Percentiles rank a stretch among this genome's conserved stretches.
Conservation (phyloP, 805 yeast genomes). For the Suhomyces emberorum region DNA sequence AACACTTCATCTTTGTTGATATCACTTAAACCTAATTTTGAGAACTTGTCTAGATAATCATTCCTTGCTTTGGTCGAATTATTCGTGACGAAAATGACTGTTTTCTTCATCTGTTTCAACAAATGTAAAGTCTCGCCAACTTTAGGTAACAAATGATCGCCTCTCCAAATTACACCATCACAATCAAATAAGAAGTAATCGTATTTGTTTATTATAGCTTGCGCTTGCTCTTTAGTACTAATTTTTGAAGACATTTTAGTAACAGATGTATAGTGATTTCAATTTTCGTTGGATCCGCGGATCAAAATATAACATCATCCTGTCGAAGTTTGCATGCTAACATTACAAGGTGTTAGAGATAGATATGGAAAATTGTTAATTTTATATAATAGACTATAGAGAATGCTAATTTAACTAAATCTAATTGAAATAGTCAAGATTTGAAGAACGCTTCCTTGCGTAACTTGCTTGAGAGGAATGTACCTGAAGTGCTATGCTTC, state of each 20-base stretch:
- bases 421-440: too few relatives aligned
- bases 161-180: constrained; percentile 96
- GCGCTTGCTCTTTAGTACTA: constrained; percentile 44
- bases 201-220: constrained; percentile 55
- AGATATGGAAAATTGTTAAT: too few relatives aligned
- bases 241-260: constrained; percentile 57
- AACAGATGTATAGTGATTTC: too few relatives aligned
- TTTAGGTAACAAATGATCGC: constrained; percentile 73
- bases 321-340: too few relatives aligned
- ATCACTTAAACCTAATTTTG: constrained; percentile 49
- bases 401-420: too few relatives aligned
- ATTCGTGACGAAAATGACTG: constrained; percentile 87
- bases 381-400: too few relatives aligned
- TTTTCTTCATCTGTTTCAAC: constrained; percentile 55
- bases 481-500: too few relatives aligned
- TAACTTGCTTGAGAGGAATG: too few relatives aligned
- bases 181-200: constrained; percentile 94
- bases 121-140: constrained; percentile 72
- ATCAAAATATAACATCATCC: too few relatives aligned
- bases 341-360: too few relatives aligned
- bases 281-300: too few relatives aligned
- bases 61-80: constrained; percentile 88
- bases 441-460: too few relatives aligned
- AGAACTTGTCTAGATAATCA: constrained; percentile 74
- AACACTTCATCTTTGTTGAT: constrained; percentile 67